A percentile compares a stretch with the other conserved stretches of the same genome.
phyloP scores from a whole-genome alignment of 176 grass and related monocot genomes.

The Bolboschoenus planiculmis region DNA sequence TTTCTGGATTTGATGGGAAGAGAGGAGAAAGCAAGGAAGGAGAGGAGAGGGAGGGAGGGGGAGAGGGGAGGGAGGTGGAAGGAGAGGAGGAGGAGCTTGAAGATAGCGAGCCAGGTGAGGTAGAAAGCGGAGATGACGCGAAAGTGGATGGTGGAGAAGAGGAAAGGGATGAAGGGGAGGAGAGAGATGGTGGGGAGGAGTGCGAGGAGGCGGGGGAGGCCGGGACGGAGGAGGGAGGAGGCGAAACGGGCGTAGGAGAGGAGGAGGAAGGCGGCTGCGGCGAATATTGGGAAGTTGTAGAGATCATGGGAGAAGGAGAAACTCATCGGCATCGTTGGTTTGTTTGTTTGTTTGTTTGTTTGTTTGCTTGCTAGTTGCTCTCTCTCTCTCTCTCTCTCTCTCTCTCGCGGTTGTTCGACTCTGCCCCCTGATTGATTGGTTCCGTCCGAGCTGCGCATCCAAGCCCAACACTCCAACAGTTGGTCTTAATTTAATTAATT shows the following conservation, averaged over 20 bases:
- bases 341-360: neutral
- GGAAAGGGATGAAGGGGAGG: constrained; percentile 42
- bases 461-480: too few species aligned
- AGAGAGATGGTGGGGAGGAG: constrained; percentile 38
- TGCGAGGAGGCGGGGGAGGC: constrained; percentile 30
- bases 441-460: too few species aligned
- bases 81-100: constrained; percentile 60
- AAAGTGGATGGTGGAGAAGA: constrained; percentile 40
- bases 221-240: constrained; percentile 27
- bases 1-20: constrained; percentile 31
- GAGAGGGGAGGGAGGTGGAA: constrained; percentile 37
- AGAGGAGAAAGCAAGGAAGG: constrained; percentile 30
- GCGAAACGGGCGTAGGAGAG: constrained; percentile 49
- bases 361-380: too few species aligned
- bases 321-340: neutral
- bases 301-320: constrained; percentile 29
- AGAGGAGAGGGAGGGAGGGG: constrained; percentile 32
- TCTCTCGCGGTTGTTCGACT: too few species aligned
- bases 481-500: too few species aligned
- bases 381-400: too few species aligned
- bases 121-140: constrained; percentile 56
- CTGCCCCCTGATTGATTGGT: too few species aligned
- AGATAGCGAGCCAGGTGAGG: constrained; percentile 49
- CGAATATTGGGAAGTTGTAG: constrained; percentile 19
- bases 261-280: neutral